Percentiles rank a stretch among this genome's conserved stretches.
Conservation (phyloP, 2,329 filamentous ascomycete species). For the Aspergillus eucalypticola region DNA sequence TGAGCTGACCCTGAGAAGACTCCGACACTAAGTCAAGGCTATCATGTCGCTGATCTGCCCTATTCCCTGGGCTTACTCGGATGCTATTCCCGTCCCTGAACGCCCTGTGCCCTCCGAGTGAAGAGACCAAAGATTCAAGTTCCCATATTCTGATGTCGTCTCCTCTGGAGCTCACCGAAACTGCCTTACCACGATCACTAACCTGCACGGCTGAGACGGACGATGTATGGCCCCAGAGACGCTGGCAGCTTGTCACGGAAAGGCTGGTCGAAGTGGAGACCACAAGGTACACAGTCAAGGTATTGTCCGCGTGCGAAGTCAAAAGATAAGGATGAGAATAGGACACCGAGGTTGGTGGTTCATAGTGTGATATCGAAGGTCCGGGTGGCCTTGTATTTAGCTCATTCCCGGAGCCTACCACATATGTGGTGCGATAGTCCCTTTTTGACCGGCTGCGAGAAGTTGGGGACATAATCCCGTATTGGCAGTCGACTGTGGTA, state of each 20-base stretch:
- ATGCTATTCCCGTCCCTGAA: constrained; percentile 55
- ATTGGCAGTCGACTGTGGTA: constrained; percentile 43
- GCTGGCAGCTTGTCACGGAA: constrained; percentile 69
- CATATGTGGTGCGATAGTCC: constrained; percentile 15
- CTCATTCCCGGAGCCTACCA: constrained; percentile 28
- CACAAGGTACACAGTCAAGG: constrained; percentile 77
- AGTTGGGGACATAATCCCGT: constrained; percentile 27
- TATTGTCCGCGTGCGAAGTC: constrained; percentile 82
- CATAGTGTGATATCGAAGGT: constrained; percentile 37
- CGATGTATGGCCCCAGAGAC: constrained; percentile 89
- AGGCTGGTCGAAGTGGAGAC: constrained; percentile 68
- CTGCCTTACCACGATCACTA: constrained; percentile 79
- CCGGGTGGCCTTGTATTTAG: constrained; percentile 16
- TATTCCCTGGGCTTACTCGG: constrained; percentile 49
- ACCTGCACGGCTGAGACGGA: constrained; percentile 84
- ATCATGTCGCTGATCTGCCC: constrained; percentile 10
- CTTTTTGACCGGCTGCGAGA: constrained; percentile 11
- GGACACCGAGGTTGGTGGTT: constrained; percentile 64
- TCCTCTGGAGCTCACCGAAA: constrained; percentile 81
- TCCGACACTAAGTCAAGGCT: constrained; percentile 6
- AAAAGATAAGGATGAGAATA: constrained; percentile 85
- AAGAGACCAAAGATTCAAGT: constrained; percentile 68
- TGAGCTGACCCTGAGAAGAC: constrained; percentile 19
- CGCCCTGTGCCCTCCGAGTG: constrained; percentile 46
- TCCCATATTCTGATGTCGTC: constrained; percentile 86